Base-by-base conservation (phyloP, 75 land plant species). In the Selaginella tamariscina region DNA sequence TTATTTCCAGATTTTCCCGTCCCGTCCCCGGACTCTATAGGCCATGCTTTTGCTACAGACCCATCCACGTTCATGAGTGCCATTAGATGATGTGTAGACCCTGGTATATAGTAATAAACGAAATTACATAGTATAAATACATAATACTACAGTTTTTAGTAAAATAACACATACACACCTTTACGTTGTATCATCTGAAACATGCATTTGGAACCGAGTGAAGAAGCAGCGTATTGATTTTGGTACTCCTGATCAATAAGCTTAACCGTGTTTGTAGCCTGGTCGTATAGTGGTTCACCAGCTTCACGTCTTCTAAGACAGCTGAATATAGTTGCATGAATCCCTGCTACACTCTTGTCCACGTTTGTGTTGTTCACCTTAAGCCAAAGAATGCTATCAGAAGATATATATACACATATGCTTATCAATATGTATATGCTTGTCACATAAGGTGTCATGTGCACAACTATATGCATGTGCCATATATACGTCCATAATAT, bases 351-450 rank as follows among this genome's bases (percentile, higher is more conserved):
- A 80, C 95, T 89, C 56, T 75, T 81, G 69, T 94, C 98, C 63
- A 94, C 96, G 68, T 94, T 94, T n/a, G 97, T 92, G 63, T 92
- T 92, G 73, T 92, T 88, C 62, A 92, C 79, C 76, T 88, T 92
- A 1, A 92, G 98, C 30, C 86, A 83, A 27, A 85, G 76, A 81
- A 85, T 82, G 70, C 89, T 94, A 31, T 88, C 89, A 64, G 98
- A 89, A 32, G 86, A 65, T 56, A 84, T 84, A 70, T 86, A 88
- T 15, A 86, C 74, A 57, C 88, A 93, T 2, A n/a, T n/a, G n/a
- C n/a, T n/a, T n/a, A n/a, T n/a, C n/a, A n/a, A n/a, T n/a, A n/a
- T n/a, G n/a, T n/a, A n/a, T n/a, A n/a, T n/a, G n/a, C n/a, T n/a
- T n/a, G n/a, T n/a, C n/a, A n/a, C n/a, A n/a, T n/a, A n/a, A n/a